phyloP scores from a whole-genome alignment of 176 grass and related monocot species.

The Avena eriantha region DNA sequence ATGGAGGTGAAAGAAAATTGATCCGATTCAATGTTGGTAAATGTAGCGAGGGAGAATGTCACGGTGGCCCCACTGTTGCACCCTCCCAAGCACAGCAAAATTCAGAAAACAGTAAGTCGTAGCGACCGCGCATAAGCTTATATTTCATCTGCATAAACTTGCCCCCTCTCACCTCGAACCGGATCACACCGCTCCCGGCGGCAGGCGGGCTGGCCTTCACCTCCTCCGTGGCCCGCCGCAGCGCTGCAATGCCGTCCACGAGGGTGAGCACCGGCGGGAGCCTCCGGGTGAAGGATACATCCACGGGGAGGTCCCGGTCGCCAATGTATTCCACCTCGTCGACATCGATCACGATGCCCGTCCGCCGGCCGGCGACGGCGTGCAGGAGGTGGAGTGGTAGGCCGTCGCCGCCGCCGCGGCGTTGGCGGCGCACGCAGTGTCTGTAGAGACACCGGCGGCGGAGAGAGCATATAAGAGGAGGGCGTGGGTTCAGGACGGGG shows the following conservation, averaged over 20 bases:
- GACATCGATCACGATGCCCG: slow-evolving; percentile 54
- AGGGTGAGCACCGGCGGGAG: slow-evolving; percentile 54
- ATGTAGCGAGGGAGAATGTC: not conserved
- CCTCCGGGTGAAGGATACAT: slow-evolving; percentile 48
- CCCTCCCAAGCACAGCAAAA: not conserved
- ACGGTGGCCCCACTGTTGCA: not conserved
- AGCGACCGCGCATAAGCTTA: not conserved
- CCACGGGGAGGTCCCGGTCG: slow-evolving; percentile 36
- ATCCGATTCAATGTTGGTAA: not conserved
- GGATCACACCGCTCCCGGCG: slow-evolving; percentile 49
- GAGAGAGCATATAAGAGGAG: not conserved
- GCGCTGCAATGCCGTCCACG: slow-evolving; percentile 42
- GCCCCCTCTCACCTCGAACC: slow-evolving; percentile 50
- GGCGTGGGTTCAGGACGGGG: not conserved
- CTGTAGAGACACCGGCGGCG: not conserved
- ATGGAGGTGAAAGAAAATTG: not conserved
- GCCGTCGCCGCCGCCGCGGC: not conserved
- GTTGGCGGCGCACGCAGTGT: not conserved
- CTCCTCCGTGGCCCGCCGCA: slow-evolving; percentile 48
- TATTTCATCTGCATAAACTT: not conserved
- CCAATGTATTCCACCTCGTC: slow-evolving; percentile 33
- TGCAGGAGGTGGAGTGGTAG: not conserved
- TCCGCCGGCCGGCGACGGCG: slow-evolving; percentile 7
- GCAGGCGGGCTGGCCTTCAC: slow-evolving; percentile 47
- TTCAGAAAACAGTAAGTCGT: not conserved